These are phyloP conservation scores for Aureobasidium zeae DNA, from an alignment of 2,329 filamentous ascomycete genomes.

Conservation along the genomic window DNA sequence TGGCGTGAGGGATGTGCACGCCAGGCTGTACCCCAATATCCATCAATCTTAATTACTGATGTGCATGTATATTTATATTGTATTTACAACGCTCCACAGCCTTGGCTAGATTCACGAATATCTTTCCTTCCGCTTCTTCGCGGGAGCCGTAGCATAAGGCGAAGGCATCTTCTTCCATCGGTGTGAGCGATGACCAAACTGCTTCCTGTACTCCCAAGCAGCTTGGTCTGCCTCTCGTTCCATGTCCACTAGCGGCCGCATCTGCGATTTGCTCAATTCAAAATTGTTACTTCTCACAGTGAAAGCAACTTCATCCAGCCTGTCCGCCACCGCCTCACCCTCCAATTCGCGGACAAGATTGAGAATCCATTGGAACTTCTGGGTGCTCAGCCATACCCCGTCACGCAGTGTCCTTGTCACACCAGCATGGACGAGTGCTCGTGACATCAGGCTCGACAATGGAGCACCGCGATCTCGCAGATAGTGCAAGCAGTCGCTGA, in stretches of 20 bases:
- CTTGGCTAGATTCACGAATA: not conserved
- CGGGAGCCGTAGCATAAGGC: not conserved
- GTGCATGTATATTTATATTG: no score
- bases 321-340: constrained; percentile 32
- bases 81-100: no score
- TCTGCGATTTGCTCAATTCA: not conserved
- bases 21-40: constrained; percentile 5
- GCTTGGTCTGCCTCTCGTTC: not conserved
- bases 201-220: constrained; percentile 5
- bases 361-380: constrained; percentile 37
- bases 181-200: not conserved
- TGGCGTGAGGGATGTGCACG: not conserved
- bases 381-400: constrained; percentile 27
- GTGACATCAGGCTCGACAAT: constrained; percentile 35
- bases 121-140: not conserved
- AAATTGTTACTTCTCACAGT: constrained; percentile 1
- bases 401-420: constrained; percentile 36
- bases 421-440: constrained; percentile 43
- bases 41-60: no score
- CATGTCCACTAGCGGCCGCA: not conserved
- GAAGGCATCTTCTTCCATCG: not conserved
- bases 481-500: constrained; percentile 40
- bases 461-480: constrained; percentile 35
- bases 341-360: constrained; percentile 36
- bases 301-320: constrained; percentile 23